Conservation (phyloP, 768 basidiomycete genomes). For the Cytidiella melzeri region DNA sequence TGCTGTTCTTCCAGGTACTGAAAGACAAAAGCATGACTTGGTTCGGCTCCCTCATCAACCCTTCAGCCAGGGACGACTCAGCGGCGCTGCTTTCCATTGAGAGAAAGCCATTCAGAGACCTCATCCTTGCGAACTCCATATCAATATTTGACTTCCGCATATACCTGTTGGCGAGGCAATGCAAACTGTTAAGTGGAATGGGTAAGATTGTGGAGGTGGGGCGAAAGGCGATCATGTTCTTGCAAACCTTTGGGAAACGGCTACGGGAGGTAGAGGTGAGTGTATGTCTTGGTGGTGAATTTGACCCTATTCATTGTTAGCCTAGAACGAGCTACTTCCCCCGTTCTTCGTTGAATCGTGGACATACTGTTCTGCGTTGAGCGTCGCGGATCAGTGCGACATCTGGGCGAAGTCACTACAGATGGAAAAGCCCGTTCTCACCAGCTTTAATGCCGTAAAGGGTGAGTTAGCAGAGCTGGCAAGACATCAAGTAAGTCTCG, state of each 20-base stretch:
- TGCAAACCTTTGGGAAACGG: conserved; percentile 69
- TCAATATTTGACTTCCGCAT: conserved; percentile 91
- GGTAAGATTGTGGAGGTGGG: conserved; percentile 66
- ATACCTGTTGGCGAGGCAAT: conserved; percentile 87
- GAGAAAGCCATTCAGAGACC: conserved; percentile 83
- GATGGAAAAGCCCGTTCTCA: conserved; percentile 40
- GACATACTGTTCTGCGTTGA: conserved; percentile 87
- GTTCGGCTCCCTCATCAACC: conserved; percentile 83
- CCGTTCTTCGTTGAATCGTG: conserved; percentile 85
- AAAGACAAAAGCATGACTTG: conserved; percentile 84
- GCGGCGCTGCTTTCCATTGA: conserved; percentile 68
- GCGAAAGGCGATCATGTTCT: conserved; percentile 64
- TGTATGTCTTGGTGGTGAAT: neutral
- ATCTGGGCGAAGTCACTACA: conserved; percentile 52
- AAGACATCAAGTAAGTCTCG: conserved; percentile 60
- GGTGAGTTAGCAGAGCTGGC: conserved; percentile 92
- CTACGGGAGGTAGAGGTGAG: conserved; percentile 72
- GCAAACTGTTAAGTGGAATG: conserved; percentile 63
- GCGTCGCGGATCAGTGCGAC: conserved; percentile 75
- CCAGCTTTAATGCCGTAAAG: conserved; percentile 64
- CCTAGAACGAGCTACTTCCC: conserved; percentile 43
- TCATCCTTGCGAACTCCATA: conserved; percentile 86
- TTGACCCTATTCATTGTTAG: neutral
- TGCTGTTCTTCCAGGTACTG: conserved; percentile 66
- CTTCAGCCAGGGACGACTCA: conserved; percentile 68